phyloP scores from a whole-genome alignment of 2,329 filamentous ascomycete species.

The Hymenoscyphus salicellus region DNA sequence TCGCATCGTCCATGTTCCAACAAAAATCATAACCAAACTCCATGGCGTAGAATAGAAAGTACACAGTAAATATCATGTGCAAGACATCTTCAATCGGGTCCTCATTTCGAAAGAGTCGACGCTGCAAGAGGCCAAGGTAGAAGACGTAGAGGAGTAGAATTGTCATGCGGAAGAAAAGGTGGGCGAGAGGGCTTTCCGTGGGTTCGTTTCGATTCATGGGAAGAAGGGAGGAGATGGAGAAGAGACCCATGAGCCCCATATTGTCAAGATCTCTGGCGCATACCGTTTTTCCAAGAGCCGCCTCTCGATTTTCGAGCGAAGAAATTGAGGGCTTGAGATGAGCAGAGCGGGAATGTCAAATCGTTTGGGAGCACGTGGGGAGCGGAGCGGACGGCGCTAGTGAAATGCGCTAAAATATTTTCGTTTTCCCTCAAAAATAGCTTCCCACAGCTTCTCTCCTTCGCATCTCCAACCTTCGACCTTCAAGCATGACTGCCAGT shows the following conservation, averaged over 20 bases:
- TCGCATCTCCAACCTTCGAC: neutral
- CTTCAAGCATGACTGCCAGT: conserved; percentile 21
- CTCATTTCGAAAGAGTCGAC: neutral
- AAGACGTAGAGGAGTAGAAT: conserved; percentile 1
- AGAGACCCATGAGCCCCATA: neutral
- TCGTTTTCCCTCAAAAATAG: neutral
- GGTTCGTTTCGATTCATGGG: neutral
- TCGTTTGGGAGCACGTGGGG: no score
- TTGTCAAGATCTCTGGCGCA: neutral
- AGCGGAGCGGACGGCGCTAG: neutral
- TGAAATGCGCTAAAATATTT: neutral
- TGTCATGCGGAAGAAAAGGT: neutral
- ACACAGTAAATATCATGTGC: neutral
- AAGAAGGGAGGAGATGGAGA: neutral
- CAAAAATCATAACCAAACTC: conserved; percentile 2
- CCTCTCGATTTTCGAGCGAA: neutral
- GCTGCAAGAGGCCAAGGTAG: neutral
- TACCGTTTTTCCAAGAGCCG: neutral
- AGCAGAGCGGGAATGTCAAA: no score
- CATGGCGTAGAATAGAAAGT: neutral
- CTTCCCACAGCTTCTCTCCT: neutral
- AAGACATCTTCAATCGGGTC: neutral
- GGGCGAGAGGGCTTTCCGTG: neutral
- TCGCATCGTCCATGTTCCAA: conserved; percentile 4
- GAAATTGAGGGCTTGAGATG: neutral